Base-by-base conservation (phyloP, 2,329 filamentous ascomycete genomes). In the Fusarium clavum region DNA sequence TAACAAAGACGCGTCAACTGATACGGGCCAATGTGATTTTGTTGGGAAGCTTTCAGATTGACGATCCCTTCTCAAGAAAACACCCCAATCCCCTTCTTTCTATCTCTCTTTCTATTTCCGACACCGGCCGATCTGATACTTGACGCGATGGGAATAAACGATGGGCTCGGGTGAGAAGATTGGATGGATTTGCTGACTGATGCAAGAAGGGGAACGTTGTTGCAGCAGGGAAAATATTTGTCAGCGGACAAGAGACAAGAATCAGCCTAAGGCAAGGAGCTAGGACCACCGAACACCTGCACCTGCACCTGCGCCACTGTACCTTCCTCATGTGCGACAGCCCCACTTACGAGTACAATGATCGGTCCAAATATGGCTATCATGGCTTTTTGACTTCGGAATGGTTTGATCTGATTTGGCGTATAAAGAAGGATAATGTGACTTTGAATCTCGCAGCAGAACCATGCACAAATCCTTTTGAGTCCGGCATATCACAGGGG, bases 181-280 rank as follows among this genome's bases (percentile, higher is more conserved):
- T 55, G 61, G 57, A 67, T 43, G 46, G 56, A 44, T 69, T 55
- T 66, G 68, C 68, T 70, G 67, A 71, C 61, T 69, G 64, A 69
- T 73, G 61, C 48, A 25, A 57, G 48, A 59, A 64, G 56, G 61
- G 59, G 57, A 55, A 58, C 62, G 66, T 72, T 70, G 70, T 59
- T 73, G 67, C 43, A 71, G 52, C 38, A 67, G 61, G 47, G 48
- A 68, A 70, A 69, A 62, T 65, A 73, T 75, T 75, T 75, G 73
- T 75, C 73, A 75, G 73, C 73, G 73, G 60, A 34, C 43, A 64
- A n/a, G 18, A 51, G 38, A 41, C 18, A 43, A 49, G 55, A 45
- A 41, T 18, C 34, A 38, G 34, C 34, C 34, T 38, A 38, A 38
- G 34, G 63, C 27, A 62, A 34, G 57, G 64, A 71, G 57, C 69